Evolutionary conservation across 805 yeast genomes (phyloP), one percentile per base, ranked within the genome.

Genomic region (Candida maesae): DNA sequence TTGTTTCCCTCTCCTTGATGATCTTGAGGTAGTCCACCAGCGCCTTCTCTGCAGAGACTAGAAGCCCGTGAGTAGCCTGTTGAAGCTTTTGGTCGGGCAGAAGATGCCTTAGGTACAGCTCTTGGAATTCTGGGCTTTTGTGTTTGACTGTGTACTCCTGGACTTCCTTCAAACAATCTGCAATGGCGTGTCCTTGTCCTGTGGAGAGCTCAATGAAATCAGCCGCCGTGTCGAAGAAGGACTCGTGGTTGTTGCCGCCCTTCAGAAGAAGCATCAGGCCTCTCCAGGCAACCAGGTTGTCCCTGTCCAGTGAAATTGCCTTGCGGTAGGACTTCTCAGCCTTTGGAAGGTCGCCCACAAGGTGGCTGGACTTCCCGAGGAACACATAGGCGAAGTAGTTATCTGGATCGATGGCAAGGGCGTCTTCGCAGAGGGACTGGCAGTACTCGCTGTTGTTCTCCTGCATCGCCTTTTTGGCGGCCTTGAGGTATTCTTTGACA

Each of bases 281-380:
- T 54, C 85, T 87, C 95, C 93, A 90, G 0, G 89, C 95, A 19
- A 75, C 59, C 2, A 78, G 48, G 37, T 81, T 76, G 2, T 66
- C 65, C 0, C 76, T 71, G 21, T 78, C 73, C 1, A 79, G 38
- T 6, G 58, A 51, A 3, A 77, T 71, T 0, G 89, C 89, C 16
- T 52, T 55, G 23, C 53, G 52, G 51, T 80, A 82, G 10, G 72
- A 59, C 19, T 47, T 48, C 11, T 62, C 47, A 0, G 86, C 81
- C 4, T 59, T 51, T 2, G 56, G 53, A 5, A 57, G 42, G 6
- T 73, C 61, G 12, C 66, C 58, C 39, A 71, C 51, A 8, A 73
- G 57, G 44, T 78, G 79, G 42, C 72, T 67, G 1, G 88, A 75
- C 57, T 86, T 88, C 8, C 93, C 96, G 36, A 75, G 64, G 52